Base-by-base conservation (phyloP, 1,139 yeast species). In the Pneumocystis wakefieldiae region DNA sequence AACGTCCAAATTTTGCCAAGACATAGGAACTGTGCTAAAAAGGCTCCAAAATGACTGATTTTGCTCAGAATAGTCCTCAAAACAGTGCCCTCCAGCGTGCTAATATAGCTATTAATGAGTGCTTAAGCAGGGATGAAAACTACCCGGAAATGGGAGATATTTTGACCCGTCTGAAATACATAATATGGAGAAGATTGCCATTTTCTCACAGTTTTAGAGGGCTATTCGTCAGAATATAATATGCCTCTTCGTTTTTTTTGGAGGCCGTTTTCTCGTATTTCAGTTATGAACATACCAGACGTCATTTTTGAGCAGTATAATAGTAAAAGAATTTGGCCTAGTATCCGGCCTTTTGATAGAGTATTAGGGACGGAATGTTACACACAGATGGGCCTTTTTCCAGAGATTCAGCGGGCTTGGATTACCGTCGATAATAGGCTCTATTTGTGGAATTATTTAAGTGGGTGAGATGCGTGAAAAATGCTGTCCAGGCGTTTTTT, bases 341-440 rank as follows among this genome's bases (percentile, higher is more conserved):
- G 35, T 32, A 14, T 38, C 6, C 19, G 3, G 24, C 10, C n/a
- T 59, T 19, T 32, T 42, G n/a, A 53, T 4, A 17, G 39, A 55
- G 28, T 14, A 10, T 69, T 74, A 55, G 80, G 83, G 62, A 81
- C 90, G 15, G 85, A 85, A 70, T 80, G 83, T 65, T 80, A 78
- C 60, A 83, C 91, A 39, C 85, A 85, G 67, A 85, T 88, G 83
- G 98, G 98, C 8, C 76, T 91, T 61, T 85, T 92, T 69, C 83
- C 92, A 0, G 91, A 86, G 65, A 81, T 92, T 57, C 83, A 84
- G 67, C 81, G 96, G 66, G 84, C 92, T 8, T 92, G 97, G 97
- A 81, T 91, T 60, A 83, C 88, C 1, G 83, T 86, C 57, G 97
- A 90, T 73, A 86, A 86, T 71, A 84, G 86, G 70, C 78, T 94